Evolutionary conservation across 257 asterid genomes (phyloP).

Genomic region (Plantago ovata): DNA sequence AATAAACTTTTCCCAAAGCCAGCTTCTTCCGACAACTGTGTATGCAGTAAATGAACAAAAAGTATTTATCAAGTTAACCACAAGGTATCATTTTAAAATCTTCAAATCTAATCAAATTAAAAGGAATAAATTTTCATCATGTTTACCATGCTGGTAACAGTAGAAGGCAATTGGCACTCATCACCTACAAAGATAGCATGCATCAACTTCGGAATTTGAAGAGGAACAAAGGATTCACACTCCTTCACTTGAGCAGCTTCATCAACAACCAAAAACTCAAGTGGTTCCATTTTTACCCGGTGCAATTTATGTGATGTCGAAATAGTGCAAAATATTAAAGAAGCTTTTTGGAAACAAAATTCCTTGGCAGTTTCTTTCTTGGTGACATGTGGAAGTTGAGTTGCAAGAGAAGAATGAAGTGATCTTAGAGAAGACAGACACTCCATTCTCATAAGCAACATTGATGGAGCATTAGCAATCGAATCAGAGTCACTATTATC

Average conservation of each 20-base stretch:
- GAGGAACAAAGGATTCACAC: slow-evolving; percentile 47
- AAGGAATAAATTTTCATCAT: background rate
- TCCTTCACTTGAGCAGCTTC: slow-evolving; percentile 68
- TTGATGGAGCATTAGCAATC: no score
- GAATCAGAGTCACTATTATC: slow-evolving; percentile 9
- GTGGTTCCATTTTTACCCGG: slow-evolving; percentile 23
- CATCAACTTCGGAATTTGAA: slow-evolving; percentile 35
- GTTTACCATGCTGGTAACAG: slow-evolving; percentile 41
- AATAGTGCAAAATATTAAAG: slow-evolving; percentile 51
- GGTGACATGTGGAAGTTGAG: slow-evolving; percentile 21
- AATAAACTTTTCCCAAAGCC: slow-evolving; percentile 66
- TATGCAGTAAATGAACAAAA: background rate
- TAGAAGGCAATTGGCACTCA: slow-evolving; percentile 48
- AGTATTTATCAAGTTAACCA: no score
- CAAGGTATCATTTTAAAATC: no score
- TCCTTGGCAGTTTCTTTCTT: slow-evolving; percentile 1
- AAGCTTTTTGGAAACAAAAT: slow-evolving; percentile 39
- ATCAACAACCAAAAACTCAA: slow-evolving; percentile 48
- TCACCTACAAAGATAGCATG: slow-evolving; percentile 57
- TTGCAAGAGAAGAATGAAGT: slow-evolving; percentile 26
- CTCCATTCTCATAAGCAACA: no score
- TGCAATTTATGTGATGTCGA: slow-evolving; percentile 43
- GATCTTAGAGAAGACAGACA: slow-evolving; percentile 28
- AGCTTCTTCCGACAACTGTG: slow-evolving; percentile 38
- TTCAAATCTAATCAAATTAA: no score